Base-by-base conservation (phyloP, 2,329 filamentous ascomycete genomes). In the Chaetomiaceae sp. region DNA sequence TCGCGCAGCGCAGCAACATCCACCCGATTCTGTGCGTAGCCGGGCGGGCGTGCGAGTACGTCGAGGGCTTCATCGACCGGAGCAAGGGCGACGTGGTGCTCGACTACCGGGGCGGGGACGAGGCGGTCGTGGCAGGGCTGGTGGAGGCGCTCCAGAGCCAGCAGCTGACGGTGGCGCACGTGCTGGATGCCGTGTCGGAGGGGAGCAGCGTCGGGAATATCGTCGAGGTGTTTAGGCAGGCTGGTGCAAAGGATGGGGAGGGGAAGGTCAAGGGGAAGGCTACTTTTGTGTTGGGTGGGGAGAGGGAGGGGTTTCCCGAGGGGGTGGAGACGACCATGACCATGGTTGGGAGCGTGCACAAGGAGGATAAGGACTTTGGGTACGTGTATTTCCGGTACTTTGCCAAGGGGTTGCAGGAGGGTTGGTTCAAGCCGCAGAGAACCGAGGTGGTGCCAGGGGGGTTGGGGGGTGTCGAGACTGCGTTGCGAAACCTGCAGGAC, bases 21-120 rank as follows among this genome's bases (percentile, higher is more conserved):
- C 79, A 83, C 63, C 82, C 82, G 0, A 65, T 85, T 38, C 80
- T 86, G 55, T 75, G 73, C 53, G 70, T 85, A 7, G 80, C 81
- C 0, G 82, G 82, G 6, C 67, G 70, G 2, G 76, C 76, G 5
- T 64, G 64, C 8, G 59, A 71, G 2, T 76, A 76, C 56, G 78
- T 83, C 3, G 81, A 85, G 59, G 66, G 69, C 0, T 66, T 85
- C 19, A 62, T 85, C 51, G 81, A 85, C 66, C n/a, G 10, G 6
- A 5, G 16, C 34, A 39, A 41, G 19, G 48, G 48, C 20, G 48
- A 50, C 35, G 20, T 25, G 14, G 35, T 50, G 10, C 4, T 50
- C 13, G 48, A 50, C 37, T 84, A 85, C 64, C 77, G 82, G 21
- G 62, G 69, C 0, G 81, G 81, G 9, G 71, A 78, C 48, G 76